Evolutionary conservation across 2,329 filamentous ascomycete species (phyloP), one percentile per base, ranked within the genome.

Genomic region (Didymella glomerata): DNA sequence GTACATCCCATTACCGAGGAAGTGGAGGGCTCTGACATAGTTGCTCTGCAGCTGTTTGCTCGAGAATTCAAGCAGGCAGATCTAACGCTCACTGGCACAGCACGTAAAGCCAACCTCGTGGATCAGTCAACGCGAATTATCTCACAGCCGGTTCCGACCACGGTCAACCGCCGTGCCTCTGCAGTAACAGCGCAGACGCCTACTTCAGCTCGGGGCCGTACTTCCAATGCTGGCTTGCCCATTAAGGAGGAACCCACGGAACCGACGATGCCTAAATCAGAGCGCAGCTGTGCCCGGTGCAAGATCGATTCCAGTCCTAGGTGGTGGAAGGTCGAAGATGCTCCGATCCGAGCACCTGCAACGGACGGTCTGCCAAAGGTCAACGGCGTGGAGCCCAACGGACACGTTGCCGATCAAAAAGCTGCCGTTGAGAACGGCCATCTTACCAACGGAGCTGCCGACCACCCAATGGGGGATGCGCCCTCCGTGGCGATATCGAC

Each of bases 21-120:
- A 22, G 88, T 90, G 11, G 87, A 89, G 54, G 87, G 90, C 20
- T 82, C 83, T n/a, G 88, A 88, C n/a, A 78, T 88, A 52, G 96
- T 89, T 68, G 92, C 91, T 10, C 80, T 99, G 48, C 93, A 97
- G 75, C 83, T 96, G 25, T 99, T 91, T 74, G 91, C 90, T 44
- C 89, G 90, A 66, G 93, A 89, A 57, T 97, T 92, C 82, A 99
- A 99, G 77, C 94, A 98, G 78, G 94, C 95, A 9, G 95, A 99
- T 74, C 85, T 94, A 40, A 87, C 91, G 2, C 81, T 97, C 68
- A 97, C 93, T 2, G 95, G 95, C 27, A 97, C 94, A 18, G 92
- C 95, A 22, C 90, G 95, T 54, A 97, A 97, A 78, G 94, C 95
- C 22, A 95, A 92, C 59, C 84, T 95, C 41, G 85, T 89, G 71